Evolutionary conservation across 2,329 filamentous ascomycete species (phyloP), one percentile per base, ranked within the genome.

Genomic region (Acarospora socialis): DNA sequence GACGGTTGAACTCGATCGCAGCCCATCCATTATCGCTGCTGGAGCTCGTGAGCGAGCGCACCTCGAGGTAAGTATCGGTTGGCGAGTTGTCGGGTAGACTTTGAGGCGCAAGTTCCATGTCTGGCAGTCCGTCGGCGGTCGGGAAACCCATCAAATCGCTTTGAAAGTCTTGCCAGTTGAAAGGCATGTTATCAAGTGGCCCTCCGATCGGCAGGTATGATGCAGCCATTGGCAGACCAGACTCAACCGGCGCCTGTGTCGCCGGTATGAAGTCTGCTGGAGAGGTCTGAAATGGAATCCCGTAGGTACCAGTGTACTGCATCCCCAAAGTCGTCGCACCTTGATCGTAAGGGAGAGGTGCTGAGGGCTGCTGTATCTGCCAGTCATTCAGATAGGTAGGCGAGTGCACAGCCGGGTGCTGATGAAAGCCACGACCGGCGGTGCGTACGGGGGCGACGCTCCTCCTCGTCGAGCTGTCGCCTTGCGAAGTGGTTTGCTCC

Each of bases 21-120:
- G 73, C 74, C 86, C 86, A 95, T 36, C 82, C 81, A 45, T 86
- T 81, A 46, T 92, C 84, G 48, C 80, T 81, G 42, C 69, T 70
- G n/a, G 83, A 83, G 34, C 75, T 77, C 15, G 72, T 69, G 25
- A 93, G 63, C 5, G 87, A 94, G 30, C 87, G 62, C 20, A 92
- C 81, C 55, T 94, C 86, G 28, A 93, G 62, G 53, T 82, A 86
- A 18, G 77, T 81, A 45, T 80, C 77, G 2, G 77, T 81, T 1
- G 81, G 81, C 21, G 81, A 86, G 47, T 72, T 76, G 51, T 55
- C 59, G 7, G 56, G 52, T 7, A 63, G 47, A 40, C 57, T 62
- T 12, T 47, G 44, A 19, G 43, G 42, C 4, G 44, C 46, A 26
- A 50, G 18, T 9, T 47, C 40, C 41, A 63, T 55, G 33, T 62